These are phyloP conservation scores for Fusarium floridanum DNA, from an alignment of 2,329 filamentous ascomycete species.

Conservation along the genomic window DNA sequence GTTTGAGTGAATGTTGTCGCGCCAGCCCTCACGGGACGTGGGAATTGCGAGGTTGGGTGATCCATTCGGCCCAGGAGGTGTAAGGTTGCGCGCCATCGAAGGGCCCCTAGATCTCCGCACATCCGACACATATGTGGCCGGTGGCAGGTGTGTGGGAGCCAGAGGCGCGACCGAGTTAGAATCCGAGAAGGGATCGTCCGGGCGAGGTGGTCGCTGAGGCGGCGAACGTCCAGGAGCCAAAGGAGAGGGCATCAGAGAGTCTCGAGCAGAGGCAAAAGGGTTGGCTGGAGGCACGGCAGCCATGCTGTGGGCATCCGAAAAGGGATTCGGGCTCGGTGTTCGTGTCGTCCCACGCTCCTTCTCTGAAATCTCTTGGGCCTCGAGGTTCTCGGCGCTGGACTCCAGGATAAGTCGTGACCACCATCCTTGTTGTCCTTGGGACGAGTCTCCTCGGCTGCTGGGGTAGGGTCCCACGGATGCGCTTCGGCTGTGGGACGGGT, in stretches of 20 bases:
- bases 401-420: conserved; percentile 59
- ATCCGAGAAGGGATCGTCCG: conserved; percentile 62
- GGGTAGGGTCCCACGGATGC: conserved; percentile 47
- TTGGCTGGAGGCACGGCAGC: conserved; percentile 52
- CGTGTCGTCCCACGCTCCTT: conserved; percentile 29
- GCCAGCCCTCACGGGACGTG: conserved; percentile 51
- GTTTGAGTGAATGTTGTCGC: conserved; percentile 72
- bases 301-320: conserved; percentile 60
- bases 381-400: conserved; percentile 54
- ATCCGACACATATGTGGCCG: conserved; percentile 60
- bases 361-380: conserved; percentile 43
- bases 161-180: conserved; percentile 57
- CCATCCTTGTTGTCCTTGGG: conserved; percentile 53
- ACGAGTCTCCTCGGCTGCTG: conserved; percentile 15
- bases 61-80: conserved; percentile 45
- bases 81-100: conserved; percentile 52
- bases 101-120: conserved; percentile 64
- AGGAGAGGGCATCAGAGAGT: conserved; percentile 56
- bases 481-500: conserved; percentile 54
- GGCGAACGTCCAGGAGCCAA: conserved; percentile 44
- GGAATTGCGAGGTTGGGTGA: conserved; percentile 49
- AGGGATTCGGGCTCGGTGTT: conserved; percentile 39
- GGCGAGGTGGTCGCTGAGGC: conserved; percentile 21
- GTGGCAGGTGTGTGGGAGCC: conserved; percentile 46
- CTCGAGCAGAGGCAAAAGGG: conserved; percentile 56